Evolutionary conservation across 306 rosid species (phyloP).

Genomic region (Astragalus glycyphyllos): DNA sequence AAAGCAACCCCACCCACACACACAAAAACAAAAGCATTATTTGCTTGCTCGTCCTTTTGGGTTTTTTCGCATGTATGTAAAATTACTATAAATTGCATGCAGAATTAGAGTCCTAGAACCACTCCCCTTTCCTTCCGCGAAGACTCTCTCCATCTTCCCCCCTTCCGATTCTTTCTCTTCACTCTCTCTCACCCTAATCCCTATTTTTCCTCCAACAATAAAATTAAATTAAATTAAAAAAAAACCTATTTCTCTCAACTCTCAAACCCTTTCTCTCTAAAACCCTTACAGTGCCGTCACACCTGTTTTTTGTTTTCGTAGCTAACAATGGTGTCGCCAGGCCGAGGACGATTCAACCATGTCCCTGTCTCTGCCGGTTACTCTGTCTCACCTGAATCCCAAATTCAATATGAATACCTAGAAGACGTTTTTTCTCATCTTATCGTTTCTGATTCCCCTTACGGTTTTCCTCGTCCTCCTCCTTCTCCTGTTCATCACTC

Average conservation of each 20-base stretch:
- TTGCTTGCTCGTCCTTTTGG: slow-evolving; percentile 22
- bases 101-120: slow-evolving; percentile 31
- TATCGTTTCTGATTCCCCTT: slow-evolving; percentile 13
- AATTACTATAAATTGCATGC: slow-evolving; percentile 74
- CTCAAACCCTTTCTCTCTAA: slow-evolving; percentile 4
- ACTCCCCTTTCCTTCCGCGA: background rate
- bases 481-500: background rate
- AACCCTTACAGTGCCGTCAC: background rate
- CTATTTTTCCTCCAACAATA: background rate
- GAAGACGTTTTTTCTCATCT: slow-evolving; percentile 52
- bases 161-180: background rate
- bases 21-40: background rate
- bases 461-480: background rate
- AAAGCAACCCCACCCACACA: background rate
- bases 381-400: background rate
- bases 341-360: background rate
- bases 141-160: slow-evolving; percentile 13
- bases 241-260: background rate
- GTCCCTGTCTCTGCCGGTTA: background rate
- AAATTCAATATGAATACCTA: slow-evolving; percentile 45
- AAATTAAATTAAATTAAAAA: too few species aligned
- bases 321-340: slow-evolving; percentile 27
- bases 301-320: background rate
- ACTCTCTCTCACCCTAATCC: background rate
- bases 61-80: slow-evolving; percentile 17